Conservation (phyloP, 164 flowering plant species). For the Stephania yunnanensis region DNA sequence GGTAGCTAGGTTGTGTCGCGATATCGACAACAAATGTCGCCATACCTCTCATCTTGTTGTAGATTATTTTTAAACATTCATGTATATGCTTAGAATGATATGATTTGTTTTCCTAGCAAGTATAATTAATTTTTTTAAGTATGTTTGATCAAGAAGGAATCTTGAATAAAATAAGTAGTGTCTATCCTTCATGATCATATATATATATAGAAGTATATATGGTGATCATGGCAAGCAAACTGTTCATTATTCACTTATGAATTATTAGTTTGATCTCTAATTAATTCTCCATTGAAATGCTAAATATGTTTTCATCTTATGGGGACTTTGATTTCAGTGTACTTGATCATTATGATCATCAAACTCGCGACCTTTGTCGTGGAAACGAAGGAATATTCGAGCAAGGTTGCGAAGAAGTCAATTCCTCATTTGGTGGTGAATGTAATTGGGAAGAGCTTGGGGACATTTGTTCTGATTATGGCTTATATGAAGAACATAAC, state of each 20-base stretch:
- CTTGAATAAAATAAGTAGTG: not conserved
- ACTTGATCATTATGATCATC: slow-evolving; percentile 16
- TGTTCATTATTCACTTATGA: no score
- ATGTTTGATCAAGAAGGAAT: not conserved
- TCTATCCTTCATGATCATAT: not conserved
- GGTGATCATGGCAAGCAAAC: no score
- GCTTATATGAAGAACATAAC: slow-evolving; percentile 13
- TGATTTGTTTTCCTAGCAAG: no score
- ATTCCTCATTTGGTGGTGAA: slow-evolving; percentile 11
- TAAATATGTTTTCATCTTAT: slow-evolving; percentile 12
- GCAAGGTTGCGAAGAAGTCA: slow-evolving; percentile 7
- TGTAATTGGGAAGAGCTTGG: slow-evolving; percentile 17
- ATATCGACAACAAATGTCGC: slow-evolving; percentile 4
- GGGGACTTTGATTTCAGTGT: slow-evolving; percentile 14
- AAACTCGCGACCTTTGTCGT: slow-evolving; percentile 7
- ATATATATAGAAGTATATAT: no score
- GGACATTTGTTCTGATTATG: slow-evolving; percentile 17
- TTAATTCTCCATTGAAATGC: not conserved
- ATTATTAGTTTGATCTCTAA: no score
- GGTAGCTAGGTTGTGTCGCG: not conserved
- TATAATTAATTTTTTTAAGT: no score
- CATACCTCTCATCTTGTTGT: not conserved
- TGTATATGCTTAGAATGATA: not conserved
- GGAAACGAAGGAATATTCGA: slow-evolving; percentile 8
- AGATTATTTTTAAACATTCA: not conserved